Conservation (phyloP, 2,329 filamentous ascomycete species). For the Penicillium janthinellum region DNA sequence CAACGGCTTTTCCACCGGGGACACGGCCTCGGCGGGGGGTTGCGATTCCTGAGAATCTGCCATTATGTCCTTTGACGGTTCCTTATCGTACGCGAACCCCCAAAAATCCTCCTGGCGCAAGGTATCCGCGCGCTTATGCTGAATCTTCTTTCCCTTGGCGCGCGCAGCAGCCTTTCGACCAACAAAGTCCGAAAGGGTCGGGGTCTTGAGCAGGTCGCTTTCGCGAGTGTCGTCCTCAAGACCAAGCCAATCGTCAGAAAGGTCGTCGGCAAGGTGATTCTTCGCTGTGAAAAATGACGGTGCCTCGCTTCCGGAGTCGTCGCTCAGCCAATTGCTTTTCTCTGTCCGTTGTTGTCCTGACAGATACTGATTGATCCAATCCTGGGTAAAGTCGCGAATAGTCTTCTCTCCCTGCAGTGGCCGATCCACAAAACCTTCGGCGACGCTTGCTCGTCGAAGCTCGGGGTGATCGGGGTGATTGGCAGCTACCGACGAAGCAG, state of each 20-base stretch:
- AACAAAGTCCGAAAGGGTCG: slow-evolving; percentile 42
- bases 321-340: slow-evolving; percentile 79
- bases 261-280: slow-evolving; percentile 45
- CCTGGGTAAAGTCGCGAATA: slow-evolving; percentile 68
- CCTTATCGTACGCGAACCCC: slow-evolving; percentile 48
- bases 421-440: slow-evolving; percentile 26
- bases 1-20: slow-evolving; percentile 44
- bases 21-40: slow-evolving; percentile 24
- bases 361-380: slow-evolving; percentile 86
- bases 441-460: slow-evolving; percentile 32
- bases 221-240: slow-evolving; percentile 42
- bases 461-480: slow-evolving; percentile 23
- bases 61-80: slow-evolving; percentile 38
- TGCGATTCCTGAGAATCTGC: slow-evolving; percentile 32
- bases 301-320: slow-evolving; percentile 73
- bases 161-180: slow-evolving; percentile 29
- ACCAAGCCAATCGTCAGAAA: slow-evolving; percentile 48
- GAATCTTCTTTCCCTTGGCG: slow-evolving; percentile 35
- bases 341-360: slow-evolving; percentile 69
- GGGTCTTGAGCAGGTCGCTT: slow-evolving; percentile 44
- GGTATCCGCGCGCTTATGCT: slow-evolving; percentile 45
- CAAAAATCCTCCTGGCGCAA: slow-evolving; percentile 49
- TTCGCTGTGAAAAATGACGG: slow-evolving; percentile 59
- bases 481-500: slow-evolving; percentile 31
- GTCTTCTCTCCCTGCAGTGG: slow-evolving; percentile 35